These are phyloP conservation scores for Phytophthora pini DNA, from an alignment of 352 stramenopile genomes.

Conservation along the genomic window DNA sequence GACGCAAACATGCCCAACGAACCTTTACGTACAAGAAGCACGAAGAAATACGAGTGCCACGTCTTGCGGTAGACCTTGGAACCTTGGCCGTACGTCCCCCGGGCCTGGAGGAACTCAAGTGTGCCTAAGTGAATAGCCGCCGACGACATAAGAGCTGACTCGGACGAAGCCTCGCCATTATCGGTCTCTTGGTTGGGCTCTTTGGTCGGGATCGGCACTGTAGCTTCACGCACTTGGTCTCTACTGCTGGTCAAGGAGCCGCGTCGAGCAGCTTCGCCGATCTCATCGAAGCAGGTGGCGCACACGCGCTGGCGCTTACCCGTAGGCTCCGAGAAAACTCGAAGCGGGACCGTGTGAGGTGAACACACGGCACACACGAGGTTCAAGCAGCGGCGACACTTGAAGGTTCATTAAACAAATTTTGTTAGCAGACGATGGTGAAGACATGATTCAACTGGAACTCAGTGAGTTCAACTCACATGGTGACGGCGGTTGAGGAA, in stretches of 20 bases:
- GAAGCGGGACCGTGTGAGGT: constrained; percentile 52
- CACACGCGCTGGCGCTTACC: constrained; percentile 60
- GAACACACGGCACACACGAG: constrained; percentile 76
- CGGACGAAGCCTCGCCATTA: constrained; percentile 26
- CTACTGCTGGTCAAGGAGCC: constrained; percentile 15
- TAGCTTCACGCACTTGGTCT: constrained; percentile 34
- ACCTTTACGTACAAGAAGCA: constrained; percentile 74
- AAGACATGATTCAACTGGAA: constrained; percentile 3
- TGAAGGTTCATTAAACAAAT: neutral
- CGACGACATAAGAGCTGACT: constrained; percentile 29
- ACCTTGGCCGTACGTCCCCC: constrained; percentile 38
- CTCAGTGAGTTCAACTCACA: constrained; percentile 30
- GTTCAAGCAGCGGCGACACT: constrained; percentile 70
- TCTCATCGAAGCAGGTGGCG: constrained; percentile 45
- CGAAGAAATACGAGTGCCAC: constrained; percentile 76
- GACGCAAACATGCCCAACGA: constrained; percentile 74
- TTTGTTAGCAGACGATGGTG: constrained; percentile 6
- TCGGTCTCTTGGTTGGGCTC: constrained; percentile 9
- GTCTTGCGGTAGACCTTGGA: too few species aligned
- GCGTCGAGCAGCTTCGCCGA: constrained; percentile 17
- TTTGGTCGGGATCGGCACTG: constrained; percentile 14
- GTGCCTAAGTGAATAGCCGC: constrained; percentile 52
- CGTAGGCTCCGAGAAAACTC: constrained; percentile 54
- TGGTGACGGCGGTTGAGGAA: constrained; percentile 80
- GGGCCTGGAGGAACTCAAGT: constrained; percentile 56